Evolutionary conservation across 257 asterid species (phyloP).

Genomic region (Solanum clarkiae): DNA sequence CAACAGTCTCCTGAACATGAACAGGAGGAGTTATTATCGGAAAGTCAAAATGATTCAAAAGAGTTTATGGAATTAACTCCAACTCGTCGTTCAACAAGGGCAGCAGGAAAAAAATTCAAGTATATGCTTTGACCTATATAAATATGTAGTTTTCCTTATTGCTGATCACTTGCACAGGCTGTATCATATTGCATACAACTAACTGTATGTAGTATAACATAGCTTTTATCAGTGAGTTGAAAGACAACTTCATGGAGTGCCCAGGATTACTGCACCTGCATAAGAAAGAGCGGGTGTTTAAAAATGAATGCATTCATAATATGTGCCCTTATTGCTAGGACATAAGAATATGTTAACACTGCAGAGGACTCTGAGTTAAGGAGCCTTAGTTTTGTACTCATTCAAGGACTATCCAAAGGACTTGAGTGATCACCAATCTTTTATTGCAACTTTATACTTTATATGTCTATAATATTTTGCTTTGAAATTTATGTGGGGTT

Average conservation of each 20-base stretch:
- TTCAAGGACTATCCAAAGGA: background rate
- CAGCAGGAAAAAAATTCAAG: constrained; percentile 59
- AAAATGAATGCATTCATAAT: background rate
- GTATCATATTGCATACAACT: background rate
- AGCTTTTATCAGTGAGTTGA: background rate
- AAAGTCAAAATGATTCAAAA: constrained; percentile 30
- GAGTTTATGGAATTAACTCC: constrained; percentile 43
- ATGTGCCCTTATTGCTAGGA: background rate
- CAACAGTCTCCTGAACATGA: constrained; percentile 29
- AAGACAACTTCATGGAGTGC: background rate
- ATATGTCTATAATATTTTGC: background rate
- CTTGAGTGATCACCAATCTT: background rate
- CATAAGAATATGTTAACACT: background rate
- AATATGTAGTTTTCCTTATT: background rate
- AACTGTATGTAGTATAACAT: background rate
- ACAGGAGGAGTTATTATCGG: constrained; percentile 33
- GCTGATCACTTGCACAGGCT: background rate
- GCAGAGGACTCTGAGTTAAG: background rate
- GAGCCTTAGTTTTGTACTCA: background rate
- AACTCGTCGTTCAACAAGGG: constrained; percentile 63
- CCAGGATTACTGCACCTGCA: background rate
- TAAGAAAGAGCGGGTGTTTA: background rate
- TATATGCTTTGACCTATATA: constrained; percentile 9
- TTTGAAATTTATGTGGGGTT: background rate
- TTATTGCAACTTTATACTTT: background rate